phyloP scores from a whole-genome alignment of 2,329 filamentous ascomycete genomes.

The Aureobasidium pullulans region DNA sequence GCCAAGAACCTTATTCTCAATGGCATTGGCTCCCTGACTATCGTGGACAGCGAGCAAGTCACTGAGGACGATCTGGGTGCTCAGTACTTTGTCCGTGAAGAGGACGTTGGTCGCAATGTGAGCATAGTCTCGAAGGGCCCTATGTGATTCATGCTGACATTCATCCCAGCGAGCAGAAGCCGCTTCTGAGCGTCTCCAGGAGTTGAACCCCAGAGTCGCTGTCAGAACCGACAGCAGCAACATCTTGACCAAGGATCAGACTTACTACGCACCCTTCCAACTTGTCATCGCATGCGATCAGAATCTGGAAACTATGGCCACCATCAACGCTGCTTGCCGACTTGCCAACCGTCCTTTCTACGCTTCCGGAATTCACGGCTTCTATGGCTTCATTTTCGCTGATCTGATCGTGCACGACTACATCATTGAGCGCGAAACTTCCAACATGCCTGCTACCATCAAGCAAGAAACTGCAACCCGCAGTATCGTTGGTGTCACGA shows the following conservation, averaged over 20 bases:
- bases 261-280: conserved; percentile 73
- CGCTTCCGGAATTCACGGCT: conserved; percentile 75
- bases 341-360: conserved; percentile 77
- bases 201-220: conserved; percentile 81
- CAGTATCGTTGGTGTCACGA: conserved; percentile 62
- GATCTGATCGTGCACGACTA: conserved; percentile 89
- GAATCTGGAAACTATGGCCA: conserved; percentile 63
- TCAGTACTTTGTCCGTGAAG: conserved; percentile 66
- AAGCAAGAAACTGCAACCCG: conserved; percentile 68
- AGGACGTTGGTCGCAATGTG: conserved; percentile 66
- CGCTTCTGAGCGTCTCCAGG: conserved; percentile 67
- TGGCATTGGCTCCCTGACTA: conserved; percentile 81
- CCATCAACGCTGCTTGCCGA: conserved; percentile 81
- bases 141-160: conserved; percentile 14
- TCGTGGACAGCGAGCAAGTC: conserved; percentile 71
- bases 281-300: conserved; percentile 87
- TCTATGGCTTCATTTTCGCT: conserved; percentile 92
- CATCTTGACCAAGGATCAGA: conserved; percentile 59
- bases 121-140: conserved; percentile 15
- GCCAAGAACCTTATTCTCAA: conserved; percentile 96
- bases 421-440: conserved; percentile 74
- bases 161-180: conserved; percentile 64
- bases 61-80: conserved; percentile 67
- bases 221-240: conserved; percentile 61
- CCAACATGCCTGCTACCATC: conserved; percentile 55